Evolutionary conservation across 2,329 filamentous ascomycete species (phyloP).

Genomic region (Aspergillus calidoustus): DNA sequence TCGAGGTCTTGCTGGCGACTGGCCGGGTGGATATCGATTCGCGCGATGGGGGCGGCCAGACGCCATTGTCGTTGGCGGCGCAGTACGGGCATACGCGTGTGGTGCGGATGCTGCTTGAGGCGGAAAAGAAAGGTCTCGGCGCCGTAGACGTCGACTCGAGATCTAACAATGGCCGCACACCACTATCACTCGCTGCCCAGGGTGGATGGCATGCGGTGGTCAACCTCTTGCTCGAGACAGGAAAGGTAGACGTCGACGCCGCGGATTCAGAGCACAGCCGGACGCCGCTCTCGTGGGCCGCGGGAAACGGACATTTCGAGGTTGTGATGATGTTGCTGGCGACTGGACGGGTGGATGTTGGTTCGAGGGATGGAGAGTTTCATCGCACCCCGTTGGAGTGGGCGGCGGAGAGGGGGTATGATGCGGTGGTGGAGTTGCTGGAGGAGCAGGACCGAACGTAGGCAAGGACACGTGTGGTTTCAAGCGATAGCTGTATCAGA

Average conservation of each 20-base stretch:
- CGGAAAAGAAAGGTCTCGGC: too few species aligned
- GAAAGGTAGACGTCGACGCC: neutral
- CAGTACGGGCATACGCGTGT: neutral
- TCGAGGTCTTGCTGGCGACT: neutral
- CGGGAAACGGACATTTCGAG: neutral
- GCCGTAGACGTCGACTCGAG: neutral
- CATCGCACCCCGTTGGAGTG: neutral
- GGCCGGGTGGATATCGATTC: neutral
- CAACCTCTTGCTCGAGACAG: neutral
- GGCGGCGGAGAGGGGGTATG: neutral
- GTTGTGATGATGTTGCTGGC: neutral
- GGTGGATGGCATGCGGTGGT: neutral
- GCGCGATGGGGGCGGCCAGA: neutral
- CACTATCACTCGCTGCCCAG: neutral
- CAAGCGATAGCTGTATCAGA: neutral
- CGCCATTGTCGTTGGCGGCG: neutral
- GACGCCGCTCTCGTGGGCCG: neutral
- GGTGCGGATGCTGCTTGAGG: neutral
- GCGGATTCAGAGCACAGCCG: neutral
- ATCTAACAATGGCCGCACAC: neutral
- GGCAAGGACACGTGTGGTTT: too few species aligned
- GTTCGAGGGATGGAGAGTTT: neutral
- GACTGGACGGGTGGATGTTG: neutral
- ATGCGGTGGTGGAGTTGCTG: neutral
- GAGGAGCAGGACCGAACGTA: neutral